Evolutionary conservation across 495 filamentous ascomycete genomes (phyloP).

Genomic region (Daldinia childiae): DNA sequence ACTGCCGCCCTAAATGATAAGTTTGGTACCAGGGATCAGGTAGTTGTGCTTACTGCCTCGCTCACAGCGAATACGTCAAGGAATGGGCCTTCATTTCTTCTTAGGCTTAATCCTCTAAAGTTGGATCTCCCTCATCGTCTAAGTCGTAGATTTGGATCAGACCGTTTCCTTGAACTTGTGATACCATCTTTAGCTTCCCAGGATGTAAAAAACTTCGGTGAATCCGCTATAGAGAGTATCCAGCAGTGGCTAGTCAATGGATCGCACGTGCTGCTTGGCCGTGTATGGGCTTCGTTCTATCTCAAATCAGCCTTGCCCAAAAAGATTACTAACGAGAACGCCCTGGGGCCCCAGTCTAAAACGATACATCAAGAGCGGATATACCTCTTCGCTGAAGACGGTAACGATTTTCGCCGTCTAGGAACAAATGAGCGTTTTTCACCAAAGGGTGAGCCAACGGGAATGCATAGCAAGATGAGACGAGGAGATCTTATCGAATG

Average conservation of each 20-base stretch:
- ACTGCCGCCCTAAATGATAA: conserved; percentile 44
- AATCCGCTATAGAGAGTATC: conserved; percentile 47
- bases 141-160: conserved; percentile 57
- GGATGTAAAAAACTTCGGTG: conserved; percentile 36
- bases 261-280: conserved; percentile 53
- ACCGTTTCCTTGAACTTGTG: conserved; percentile 57
- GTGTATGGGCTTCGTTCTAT: conserved; percentile 58
- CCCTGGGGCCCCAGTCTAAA: conserved; percentile 47
- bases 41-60: conserved; percentile 50
- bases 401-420: conserved; percentile 44
- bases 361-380: conserved; percentile 52
- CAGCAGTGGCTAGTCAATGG: conserved; percentile 52
- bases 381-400: conserved; percentile 58
- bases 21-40: conserved; percentile 47
- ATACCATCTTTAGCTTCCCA: conserved; percentile 47
- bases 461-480: conserved; percentile 44
- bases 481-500: conserved; percentile 52
- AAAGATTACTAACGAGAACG: conserved; percentile 49
- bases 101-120: conserved; percentile 52
- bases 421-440: conserved; percentile 27
- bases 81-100: conserved; percentile 48
- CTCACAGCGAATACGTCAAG: conserved; percentile 47
- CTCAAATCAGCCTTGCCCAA: conserved; percentile 51
- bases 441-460: conserved; percentile 43
- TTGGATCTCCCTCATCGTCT: conserved; percentile 56